Percentiles rank a stretch among this genome's conserved stretches.
Conservation (phyloP, 768 basidiomycete species). For the Porphyrellus cyaneotinctus region DNA sequence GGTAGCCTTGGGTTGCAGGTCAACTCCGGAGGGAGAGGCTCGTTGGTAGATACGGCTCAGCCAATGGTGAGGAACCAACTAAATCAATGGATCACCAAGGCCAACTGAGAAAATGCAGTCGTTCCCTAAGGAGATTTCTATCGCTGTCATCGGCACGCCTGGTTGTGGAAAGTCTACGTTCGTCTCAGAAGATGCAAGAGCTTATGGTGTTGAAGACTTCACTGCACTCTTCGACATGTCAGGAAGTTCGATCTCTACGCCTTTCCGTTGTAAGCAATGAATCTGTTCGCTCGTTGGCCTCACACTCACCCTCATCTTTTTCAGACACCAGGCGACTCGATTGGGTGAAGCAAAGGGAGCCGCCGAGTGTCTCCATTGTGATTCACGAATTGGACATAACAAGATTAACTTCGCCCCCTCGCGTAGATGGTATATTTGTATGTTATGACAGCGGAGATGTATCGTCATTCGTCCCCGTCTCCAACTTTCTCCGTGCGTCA, state of each 20-base stretch:
- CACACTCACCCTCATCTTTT: slow-evolving; percentile 23
- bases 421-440: slow-evolving; percentile 73
- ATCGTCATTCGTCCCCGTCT: slow-evolving; percentile 62
- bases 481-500: slow-evolving; percentile 66
- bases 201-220: slow-evolving; percentile 50
- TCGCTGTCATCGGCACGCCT: slow-evolving; percentile 75
- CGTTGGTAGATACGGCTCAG: slow-evolving; percentile 17
- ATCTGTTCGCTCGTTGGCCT: not conserved
- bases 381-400: slow-evolving; percentile 55
- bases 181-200: slow-evolving; percentile 71
- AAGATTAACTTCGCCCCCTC: slow-evolving; percentile 53
- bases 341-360: slow-evolving; percentile 38
- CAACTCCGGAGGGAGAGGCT: slow-evolving; percentile 14
- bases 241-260: slow-evolving; percentile 33
- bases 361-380: slow-evolving; percentile 43
- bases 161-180: slow-evolving; percentile 85
- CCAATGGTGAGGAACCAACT: slow-evolving; percentile 22
- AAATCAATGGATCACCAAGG: not conserved
- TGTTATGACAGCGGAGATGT: slow-evolving; percentile 76
- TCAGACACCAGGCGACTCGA: slow-evolving; percentile 33
- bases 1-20: slow-evolving; percentile 55
- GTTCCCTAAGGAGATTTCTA: slow-evolving; percentile 41
- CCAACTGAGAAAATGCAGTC: slow-evolving; percentile 18
- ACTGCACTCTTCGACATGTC: slow-evolving; percentile 29
- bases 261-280: slow-evolving; percentile 39